Evolutionary conservation across 2,329 filamentous ascomycete species (phyloP), one percentile per base, ranked within the genome.

Genomic region (Alternaria sp.): DNA sequence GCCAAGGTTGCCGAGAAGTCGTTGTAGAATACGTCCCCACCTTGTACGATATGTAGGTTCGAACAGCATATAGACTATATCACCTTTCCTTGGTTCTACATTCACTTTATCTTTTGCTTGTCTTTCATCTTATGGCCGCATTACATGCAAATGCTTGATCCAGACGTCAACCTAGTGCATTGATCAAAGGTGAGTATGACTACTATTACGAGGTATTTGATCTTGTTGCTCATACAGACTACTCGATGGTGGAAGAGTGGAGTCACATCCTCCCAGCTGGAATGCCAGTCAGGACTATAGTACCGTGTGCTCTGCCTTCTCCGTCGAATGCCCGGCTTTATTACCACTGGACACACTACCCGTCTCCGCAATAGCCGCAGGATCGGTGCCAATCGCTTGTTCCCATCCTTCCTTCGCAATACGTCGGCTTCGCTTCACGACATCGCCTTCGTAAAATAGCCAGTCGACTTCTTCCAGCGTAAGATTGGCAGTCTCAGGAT

Each of bases 391-490:
- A 28, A 70, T 68, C 1, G 60, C 67, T 10, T 44, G 19, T 15
- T 68, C 68, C 73, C 73, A 75, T 3, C 74, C 73, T 1, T 67
- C 19, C 50, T 76, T 77, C n/a, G 69, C 68, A 3, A 77, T 62
- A 19, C 68, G 58, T 3, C 63, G 51, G 26, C 70, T 73, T 15
- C 69, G 54, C 32, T 59, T 64, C 13, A 77, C 72, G 3, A 71
- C 73, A n/a, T 74, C 61, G 17, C 72, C 69, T 49, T 75, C 73
- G 28, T 71, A 74, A 50, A 79, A 79, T 13, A 80, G 63, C 69
- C 71, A 74, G 49, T 80, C 78, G 9, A 79, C 75, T 28, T 79
- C 74, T 59, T 80, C 77, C 11, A 80, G 72, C 17, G 76, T 77
- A 1, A 78, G 66, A n/a, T 76, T 77, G 0, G 70, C 57, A 1